Evolutionary conservation across 768 basidiomycete species (phyloP).

Genomic region (Fibroporia radiculosa): DNA sequence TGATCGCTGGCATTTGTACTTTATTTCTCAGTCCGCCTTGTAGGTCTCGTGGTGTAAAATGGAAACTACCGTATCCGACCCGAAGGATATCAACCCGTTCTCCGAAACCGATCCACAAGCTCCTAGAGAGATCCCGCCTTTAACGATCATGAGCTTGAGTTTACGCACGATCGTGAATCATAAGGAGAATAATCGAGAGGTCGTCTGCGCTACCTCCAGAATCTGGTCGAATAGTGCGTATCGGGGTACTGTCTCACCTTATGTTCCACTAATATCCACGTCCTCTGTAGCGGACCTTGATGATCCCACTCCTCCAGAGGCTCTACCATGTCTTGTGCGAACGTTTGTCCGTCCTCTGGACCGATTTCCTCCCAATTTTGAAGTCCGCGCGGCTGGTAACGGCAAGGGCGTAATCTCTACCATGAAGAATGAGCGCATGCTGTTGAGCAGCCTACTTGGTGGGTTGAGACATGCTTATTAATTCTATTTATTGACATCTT

Average conservation of each 20-base stretch:
- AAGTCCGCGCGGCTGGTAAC: conserved; percentile 54
- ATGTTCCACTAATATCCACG: neutral
- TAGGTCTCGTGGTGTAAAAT: conserved; percentile 97
- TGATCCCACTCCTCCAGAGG: conserved; percentile 85
- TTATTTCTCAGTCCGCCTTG: neutral
- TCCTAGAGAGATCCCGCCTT: conserved; percentile 75
- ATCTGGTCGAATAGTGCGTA: conserved; percentile 72
- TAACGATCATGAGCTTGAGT: conserved; percentile 87
- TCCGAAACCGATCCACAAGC: conserved; percentile 59
- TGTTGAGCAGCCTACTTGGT: conserved; percentile 80
- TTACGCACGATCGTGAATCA: conserved; percentile 91
- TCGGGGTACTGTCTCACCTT: neutral
- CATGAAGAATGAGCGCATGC: conserved; percentile 74
- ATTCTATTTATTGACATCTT: conserved; percentile 3
- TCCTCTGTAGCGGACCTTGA: conserved; percentile 67
- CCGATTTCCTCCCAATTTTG: conserved; percentile 80
- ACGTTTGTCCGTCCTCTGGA: conserved; percentile 90
- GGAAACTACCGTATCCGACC: conserved; percentile 75
- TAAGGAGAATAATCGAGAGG: conserved; percentile 86
- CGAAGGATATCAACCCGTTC: conserved; percentile 85
- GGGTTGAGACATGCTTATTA: conserved; percentile 11
- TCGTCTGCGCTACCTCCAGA: conserved; percentile 78
- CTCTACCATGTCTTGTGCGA: conserved; percentile 72
- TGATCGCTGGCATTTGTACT: neutral
- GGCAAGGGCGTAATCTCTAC: conserved; percentile 65